A percentile compares a stretch with the other conserved stretches of the same genome.
Conservation (phyloP, 257 asterid genomes). For the Cinchona pubescens region DNA sequence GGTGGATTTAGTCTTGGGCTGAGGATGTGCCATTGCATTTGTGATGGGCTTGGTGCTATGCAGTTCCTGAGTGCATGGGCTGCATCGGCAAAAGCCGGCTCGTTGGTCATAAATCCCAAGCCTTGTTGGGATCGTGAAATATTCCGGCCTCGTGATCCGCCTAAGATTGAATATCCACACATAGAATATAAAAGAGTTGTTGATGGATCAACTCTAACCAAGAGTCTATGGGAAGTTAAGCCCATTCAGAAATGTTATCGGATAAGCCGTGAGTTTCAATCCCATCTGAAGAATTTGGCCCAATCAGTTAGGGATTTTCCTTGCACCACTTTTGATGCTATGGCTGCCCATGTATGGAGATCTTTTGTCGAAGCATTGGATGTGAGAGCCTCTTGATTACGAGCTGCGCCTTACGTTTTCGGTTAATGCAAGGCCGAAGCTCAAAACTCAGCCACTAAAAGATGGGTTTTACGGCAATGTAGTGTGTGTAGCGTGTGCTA, state of each 20-base stretch:
- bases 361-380: conserved; percentile 70
- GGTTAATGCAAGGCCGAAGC: conserved; percentile 66
- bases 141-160: conserved; percentile 63
- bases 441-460: conserved; percentile 45
- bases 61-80: conserved; percentile 83
- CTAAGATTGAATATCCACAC: conserved; percentile 52
- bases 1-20: conserved; percentile 83
- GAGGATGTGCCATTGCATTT: conserved; percentile 80
- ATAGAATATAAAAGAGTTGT: conserved; percentile 53
- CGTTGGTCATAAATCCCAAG: conserved; percentile 36
- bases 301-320: conserved; percentile 34
- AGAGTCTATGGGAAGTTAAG: conserved; percentile 54
- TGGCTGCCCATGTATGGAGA: conserved; percentile 90
- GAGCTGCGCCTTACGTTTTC: conserved; percentile 80
- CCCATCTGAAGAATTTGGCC: conserved; percentile 46
- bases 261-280: conserved; percentile 51
- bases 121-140: conserved; percentile 77
- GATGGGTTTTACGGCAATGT: conserved; percentile 85
- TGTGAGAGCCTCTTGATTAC: conserved; percentile 49
- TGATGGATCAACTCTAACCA: conserved; percentile 47
- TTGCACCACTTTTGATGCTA: conserved; percentile 70
- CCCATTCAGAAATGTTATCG: conserved; percentile 71
- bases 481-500: conserved; percentile 71
- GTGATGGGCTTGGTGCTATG: conserved; percentile 91
- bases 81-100: conserved; percentile 48